phyloP scores from a whole-genome alignment of 768 basidiomycete species.

The Asterophora lycoperdoides region DNA sequence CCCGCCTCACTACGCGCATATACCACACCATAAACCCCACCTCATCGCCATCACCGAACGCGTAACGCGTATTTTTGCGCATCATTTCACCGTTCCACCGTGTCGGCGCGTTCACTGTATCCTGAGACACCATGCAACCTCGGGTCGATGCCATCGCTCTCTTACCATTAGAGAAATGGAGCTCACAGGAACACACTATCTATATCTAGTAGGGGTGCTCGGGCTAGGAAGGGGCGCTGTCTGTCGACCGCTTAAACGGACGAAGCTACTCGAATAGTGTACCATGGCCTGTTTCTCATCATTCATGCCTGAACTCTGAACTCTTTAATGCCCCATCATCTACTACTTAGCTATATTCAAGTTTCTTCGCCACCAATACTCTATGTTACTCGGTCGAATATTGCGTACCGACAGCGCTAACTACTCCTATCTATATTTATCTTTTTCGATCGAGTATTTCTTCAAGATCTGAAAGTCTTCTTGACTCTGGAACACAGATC shows the following conservation, averaged over 20 bases:
- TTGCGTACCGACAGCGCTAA: not conserved
- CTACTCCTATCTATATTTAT: not conserved
- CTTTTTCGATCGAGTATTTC: not conserved
- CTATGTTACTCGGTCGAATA: not conserved
- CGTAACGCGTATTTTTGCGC: not conserved
- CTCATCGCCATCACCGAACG: constrained; percentile 1
- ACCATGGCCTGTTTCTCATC: too few species aligned
- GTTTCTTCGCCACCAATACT: not conserved
- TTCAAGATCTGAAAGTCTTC: not conserved
- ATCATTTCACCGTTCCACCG: not conserved
- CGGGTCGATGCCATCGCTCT: not conserved
- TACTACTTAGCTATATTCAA: too few species aligned
- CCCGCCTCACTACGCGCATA: not conserved
- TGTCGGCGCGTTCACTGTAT: constrained; percentile 2
- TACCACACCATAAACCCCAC: constrained; percentile 9
- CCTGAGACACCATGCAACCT: constrained; percentile 1
- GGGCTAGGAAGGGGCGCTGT: too few species aligned
- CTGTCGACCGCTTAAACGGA: constrained; percentile 24
- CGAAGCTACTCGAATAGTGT: constrained; percentile 25
- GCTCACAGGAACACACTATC: not conserved
- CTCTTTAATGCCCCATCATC: too few species aligned
- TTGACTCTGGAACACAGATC: not conserved
- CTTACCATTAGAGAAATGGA: not conserved
- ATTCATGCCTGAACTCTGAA: too few species aligned
- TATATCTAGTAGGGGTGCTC: too few species aligned